Evolutionary conservation across 73 alveolate genomes (phyloP), one percentile per base, ranked within the genome.

Genomic region (Uronychia binucleata): DNA sequence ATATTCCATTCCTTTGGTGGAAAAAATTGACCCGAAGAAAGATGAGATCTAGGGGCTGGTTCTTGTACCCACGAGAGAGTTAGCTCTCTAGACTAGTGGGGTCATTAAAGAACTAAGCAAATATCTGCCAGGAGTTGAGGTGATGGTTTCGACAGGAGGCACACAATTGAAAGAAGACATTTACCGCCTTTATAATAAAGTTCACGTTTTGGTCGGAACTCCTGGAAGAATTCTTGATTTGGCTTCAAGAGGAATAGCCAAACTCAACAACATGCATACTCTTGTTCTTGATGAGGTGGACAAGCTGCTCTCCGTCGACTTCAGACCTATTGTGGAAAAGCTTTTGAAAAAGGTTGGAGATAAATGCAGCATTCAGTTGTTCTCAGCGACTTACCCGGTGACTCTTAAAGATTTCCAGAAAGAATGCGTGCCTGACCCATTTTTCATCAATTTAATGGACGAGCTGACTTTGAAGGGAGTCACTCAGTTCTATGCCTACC

Each of bases 121-220:
- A 80, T 94, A 94, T 77, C 86, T 76, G 58, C 28, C 60, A 29
- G 35, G 97, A 86, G 98, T 98, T 26, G 98, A 97, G 89, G 94
- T 98, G 88, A 98, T 98, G 99, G 99, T 97, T 30, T 92, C 99
- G 13, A 96, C 99, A 26, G 99, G 99, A 35, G 99, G 99, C 77
- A 97, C 99, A 30, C 89, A 92, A 87, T 92, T 98, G 57, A 95
- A 96, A 80, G 99, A 98, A 74, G 99, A 98, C 86, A 98, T 97
- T 75, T 58, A 85, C 82, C 92, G 99, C 75, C 88, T 97, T 74
- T 88, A 94, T 59, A 81, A 94, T 77, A 94, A 96, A 14, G 98
- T 96, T 32, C 99, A 95, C 83, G 94, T 96, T 0, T 86, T 97
- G 33, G 98, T 98, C 8, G 99, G 99, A 0, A 95, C 99, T 26